phyloP scores from a whole-genome alignment of 2,329 filamentous ascomycete genomes.

The Neofusicoccum kwambonambiense region DNA sequence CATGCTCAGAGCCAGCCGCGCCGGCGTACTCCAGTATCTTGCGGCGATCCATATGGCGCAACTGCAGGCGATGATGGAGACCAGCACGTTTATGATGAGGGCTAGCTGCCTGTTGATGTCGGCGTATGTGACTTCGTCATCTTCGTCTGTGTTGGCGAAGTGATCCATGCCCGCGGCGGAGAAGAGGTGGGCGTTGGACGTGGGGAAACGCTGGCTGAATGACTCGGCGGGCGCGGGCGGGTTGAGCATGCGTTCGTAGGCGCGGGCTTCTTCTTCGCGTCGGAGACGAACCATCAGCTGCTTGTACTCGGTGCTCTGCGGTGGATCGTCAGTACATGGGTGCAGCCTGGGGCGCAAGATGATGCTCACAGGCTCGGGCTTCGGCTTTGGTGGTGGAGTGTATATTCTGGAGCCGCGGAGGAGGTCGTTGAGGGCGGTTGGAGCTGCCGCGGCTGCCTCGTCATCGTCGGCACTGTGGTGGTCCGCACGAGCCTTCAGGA shows the following conservation, averaged over 20 bases:
- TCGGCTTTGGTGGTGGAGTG: conserved; percentile 74
- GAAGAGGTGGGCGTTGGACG: conserved; percentile 54
- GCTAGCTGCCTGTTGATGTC: conserved; percentile 80
- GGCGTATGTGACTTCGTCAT: conserved; percentile 65
- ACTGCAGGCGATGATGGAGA: conserved; percentile 79
- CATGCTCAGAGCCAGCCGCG: conserved; percentile 69
- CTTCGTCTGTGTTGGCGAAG: conserved; percentile 36
- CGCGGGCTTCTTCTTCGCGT: conserved; percentile 74
- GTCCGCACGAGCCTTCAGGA: conserved; percentile 41
- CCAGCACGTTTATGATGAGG: conserved; percentile 83
- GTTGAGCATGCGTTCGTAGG: conserved; percentile 78
- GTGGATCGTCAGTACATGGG: neutral
- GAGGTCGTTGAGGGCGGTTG: conserved; percentile 61
- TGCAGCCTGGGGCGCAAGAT: neutral
- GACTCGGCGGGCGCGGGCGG: conserved; percentile 56
- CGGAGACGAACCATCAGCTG: conserved; percentile 83
- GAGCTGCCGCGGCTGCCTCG: neutral
- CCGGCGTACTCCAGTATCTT: conserved; percentile 71
- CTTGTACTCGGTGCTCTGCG: conserved; percentile 76
- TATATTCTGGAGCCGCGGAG: conserved; percentile 72
- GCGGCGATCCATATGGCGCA: conserved; percentile 76
- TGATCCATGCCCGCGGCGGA: conserved; percentile 32
- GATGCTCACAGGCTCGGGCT: conserved; percentile 67
- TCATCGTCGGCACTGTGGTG: neutral
- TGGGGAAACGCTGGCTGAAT: conserved; percentile 60